A percentile compares a stretch with the other conserved stretches of the same genome.
These are phyloP conservation scores for Colletotrichum filicis DNA, from an alignment of 2,329 filamentous ascomycete species.

Conservation along the genomic window DNA sequence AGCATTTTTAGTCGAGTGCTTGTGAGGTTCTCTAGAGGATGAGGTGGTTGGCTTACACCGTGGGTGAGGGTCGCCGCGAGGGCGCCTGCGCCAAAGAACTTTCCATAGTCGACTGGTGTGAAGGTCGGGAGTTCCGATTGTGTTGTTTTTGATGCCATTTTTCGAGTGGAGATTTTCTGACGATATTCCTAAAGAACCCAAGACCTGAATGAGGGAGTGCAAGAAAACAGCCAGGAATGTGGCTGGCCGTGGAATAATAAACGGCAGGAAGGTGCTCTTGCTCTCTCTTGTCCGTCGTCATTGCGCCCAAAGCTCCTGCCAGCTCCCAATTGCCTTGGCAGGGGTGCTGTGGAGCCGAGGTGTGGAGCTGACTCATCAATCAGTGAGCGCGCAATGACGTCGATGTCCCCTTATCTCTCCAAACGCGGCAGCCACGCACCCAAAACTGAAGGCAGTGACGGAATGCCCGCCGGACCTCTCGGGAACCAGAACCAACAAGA, in stretches of 20 bases:
- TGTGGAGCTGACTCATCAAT: constrained; percentile 17
- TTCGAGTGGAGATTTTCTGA: constrained; percentile 23
- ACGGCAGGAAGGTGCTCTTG: neutral
- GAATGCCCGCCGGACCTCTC: constrained; percentile 24
- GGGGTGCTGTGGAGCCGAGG: neutral
- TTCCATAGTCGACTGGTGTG: constrained; percentile 56
- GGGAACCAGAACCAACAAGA: neutral
- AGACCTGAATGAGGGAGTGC: neutral
- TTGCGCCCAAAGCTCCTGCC: neutral
- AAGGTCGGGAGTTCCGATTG: constrained; percentile 52
- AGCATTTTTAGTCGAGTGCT: neutral
- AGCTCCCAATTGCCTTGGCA: constrained; percentile 23
- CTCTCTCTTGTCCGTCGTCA: constrained; percentile 4
- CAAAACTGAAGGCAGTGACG: neutral
- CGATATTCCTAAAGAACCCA: neutral
- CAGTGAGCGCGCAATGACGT: constrained; percentile 29
- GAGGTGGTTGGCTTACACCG: constrained; percentile 50
- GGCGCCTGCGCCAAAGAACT: constrained; percentile 64
- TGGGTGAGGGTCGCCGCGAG: constrained; percentile 64
- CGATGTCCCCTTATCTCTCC: constrained; percentile 10
- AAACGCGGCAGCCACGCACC: no score
- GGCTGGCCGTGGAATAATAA: constrained; percentile 8
- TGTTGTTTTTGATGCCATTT: constrained; percentile 35
- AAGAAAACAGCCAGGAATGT: neutral
- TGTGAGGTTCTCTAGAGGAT: neutral